Evolutionary conservation across 176 grass and related monocot genomes (phyloP), one percentile per base, ranked within the genome.

Genomic region (Poa annua): DNA sequence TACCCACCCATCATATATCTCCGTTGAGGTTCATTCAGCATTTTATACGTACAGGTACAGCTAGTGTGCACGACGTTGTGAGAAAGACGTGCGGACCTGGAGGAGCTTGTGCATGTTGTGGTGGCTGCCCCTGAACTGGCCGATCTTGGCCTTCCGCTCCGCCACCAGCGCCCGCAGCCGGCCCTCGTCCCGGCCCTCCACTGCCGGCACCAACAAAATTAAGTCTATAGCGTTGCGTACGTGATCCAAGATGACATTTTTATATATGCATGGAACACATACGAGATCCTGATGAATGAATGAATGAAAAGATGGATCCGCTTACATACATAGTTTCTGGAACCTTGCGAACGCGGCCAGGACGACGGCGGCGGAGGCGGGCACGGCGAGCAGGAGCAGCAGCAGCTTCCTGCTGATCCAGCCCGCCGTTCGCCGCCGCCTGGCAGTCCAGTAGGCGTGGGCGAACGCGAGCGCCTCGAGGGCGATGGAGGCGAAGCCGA

Each of bases 61-160:
- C n/a, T 29, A 45, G 9, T 47, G 11, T 47, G 44, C 44, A 13
- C n/a, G n/a, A n/a, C n/a, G 2, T 2, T 1, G 2, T 2, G 42
- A 11, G 10, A 44, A 8, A 39, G 55, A 9, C n/a, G n/a, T 25
- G 3, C 60, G 6, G 71, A 74, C 84, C 67, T 80, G 36, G 49
- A 76, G 5, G 69, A 88, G 87, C 81, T 61, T 85, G 0, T 84
- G 76, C 81, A 88, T 35, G 62, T 80, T 85, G 49, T 81, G 87
- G 51, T 85, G 62, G 77, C 87, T 88, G 29, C 87, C 87, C 7
- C 76, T 24, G 76, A 88, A 87, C 47, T 74, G 51, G 15, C 80
- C 74, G 33, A 79, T 50, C 50, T 59, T 85, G 1, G 82, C 70
- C 71, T 81, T 69, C 1, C 82, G 49, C 26, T 85, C 71, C 32